Conservation (phyloP, 371 early-diverging fungal genomes). For the Mortierella sp. region DNA sequence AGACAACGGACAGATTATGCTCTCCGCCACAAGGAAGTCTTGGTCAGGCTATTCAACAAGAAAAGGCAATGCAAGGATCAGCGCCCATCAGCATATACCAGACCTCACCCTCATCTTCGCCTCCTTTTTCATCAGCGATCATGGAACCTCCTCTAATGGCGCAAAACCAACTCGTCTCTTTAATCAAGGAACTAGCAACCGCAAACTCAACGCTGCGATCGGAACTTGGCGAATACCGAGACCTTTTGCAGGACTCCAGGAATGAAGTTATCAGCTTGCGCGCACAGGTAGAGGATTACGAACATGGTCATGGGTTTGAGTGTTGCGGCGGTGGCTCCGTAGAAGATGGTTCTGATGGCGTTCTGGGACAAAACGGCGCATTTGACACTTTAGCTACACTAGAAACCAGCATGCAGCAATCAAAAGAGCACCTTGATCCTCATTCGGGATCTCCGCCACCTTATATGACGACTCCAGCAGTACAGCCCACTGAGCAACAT, state of each 20-base stretch:
- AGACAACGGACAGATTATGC: slow-evolving; percentile 46
- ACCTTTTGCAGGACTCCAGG: slow-evolving; percentile 57
- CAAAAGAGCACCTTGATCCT: slow-evolving; percentile 2
- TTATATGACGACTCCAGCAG: slow-evolving; percentile 33
- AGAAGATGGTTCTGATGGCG: slow-evolving; percentile 13
- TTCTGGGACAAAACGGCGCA: not conserved
- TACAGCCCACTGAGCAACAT: slow-evolving; percentile 35
- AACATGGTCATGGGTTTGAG: slow-evolving; percentile 36
- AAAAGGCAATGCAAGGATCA: slow-evolving; percentile 22
- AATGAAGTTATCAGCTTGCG: slow-evolving; percentile 57
- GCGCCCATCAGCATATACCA: slow-evolving; percentile 21
- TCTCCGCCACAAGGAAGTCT: slow-evolving; percentile 50
- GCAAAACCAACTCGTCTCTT: slow-evolving; percentile 55
- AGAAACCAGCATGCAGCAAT: not conserved
- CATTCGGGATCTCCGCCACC: slow-evolving; percentile 41
- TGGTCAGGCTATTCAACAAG: slow-evolving; percentile 42
- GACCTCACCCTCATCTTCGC: slow-evolving; percentile 34
- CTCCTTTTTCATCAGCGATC: slow-evolving; percentile 34
- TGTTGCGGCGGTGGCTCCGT: slow-evolving; percentile 26
- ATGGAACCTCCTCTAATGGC: slow-evolving; percentile 53
- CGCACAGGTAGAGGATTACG: slow-evolving; percentile 58
- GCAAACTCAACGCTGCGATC: slow-evolving; percentile 60
- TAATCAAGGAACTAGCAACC: slow-evolving; percentile 65
- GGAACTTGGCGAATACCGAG: slow-evolving; percentile 59
- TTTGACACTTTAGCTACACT: slow-evolving; percentile 9